Conservation (phyloP, 495 filamentous ascomycete genomes). For the Podospora australis region DNA sequence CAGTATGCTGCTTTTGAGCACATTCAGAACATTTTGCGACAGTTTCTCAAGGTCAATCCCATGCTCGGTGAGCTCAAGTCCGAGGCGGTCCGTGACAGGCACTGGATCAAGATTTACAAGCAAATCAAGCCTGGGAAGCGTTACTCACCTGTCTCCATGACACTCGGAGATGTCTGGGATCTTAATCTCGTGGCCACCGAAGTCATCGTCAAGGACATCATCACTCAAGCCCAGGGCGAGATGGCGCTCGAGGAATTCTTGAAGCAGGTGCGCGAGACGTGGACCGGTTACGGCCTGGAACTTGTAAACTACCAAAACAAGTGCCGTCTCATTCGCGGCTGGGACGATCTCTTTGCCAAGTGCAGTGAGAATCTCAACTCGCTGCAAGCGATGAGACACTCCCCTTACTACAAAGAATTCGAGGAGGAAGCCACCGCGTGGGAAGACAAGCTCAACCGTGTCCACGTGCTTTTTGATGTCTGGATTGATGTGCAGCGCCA, state of each 20-base stretch:
- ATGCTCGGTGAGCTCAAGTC: slow-evolving; percentile 89
- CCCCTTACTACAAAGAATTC: slow-evolving; percentile 97
- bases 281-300: slow-evolving; percentile 90
- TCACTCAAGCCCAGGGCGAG: slow-evolving; percentile 92
- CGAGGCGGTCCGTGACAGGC: slow-evolving; percentile 89
- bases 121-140: slow-evolving; percentile 81
- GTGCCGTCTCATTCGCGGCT: slow-evolving; percentile 91
- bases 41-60: slow-evolving; percentile 81
- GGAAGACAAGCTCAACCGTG: slow-evolving; percentile 97
- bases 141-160: slow-evolving; percentile 88
- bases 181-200: slow-evolving; percentile 83
- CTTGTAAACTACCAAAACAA: slow-evolving; percentile 97
- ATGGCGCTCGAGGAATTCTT: slow-evolving; percentile 98
- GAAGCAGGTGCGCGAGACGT: slow-evolving; percentile 92
- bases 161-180: slow-evolving; percentile 96
- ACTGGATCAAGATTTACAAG: slow-evolving; percentile 98
- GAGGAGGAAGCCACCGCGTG: slow-evolving; percentile 93
- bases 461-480: slow-evolving; percentile 95
- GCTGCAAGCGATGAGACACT: slow-evolving; percentile 96
- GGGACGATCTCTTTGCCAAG: slow-evolving; percentile 97
- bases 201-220: slow-evolving; percentile 79
- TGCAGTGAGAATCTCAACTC: slow-evolving; percentile 98
- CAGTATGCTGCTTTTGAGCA: slow-evolving; percentile 99
- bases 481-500: slow-evolving; percentile 99
- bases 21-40: slow-evolving; percentile 83